These are phyloP conservation scores for Melampsora larici-populina DNA, from an alignment of 1,284 basidiomycete genomes.

Conservation along the genomic window DNA sequence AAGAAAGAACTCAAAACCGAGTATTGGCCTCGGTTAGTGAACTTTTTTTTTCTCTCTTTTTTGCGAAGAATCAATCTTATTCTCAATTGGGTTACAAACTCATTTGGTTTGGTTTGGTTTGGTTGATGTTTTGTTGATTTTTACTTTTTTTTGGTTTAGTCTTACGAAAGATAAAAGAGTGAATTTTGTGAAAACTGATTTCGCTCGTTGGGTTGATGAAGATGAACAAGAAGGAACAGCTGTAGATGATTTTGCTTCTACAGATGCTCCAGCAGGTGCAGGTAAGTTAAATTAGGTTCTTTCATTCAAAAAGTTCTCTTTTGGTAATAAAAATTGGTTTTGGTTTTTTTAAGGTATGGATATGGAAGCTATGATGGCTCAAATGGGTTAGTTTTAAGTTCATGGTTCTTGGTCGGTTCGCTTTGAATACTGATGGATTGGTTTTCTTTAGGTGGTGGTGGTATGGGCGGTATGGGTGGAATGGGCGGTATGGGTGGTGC, in stretches of 20 bases:
- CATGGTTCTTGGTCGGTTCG: not conserved
- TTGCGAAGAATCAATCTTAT: too few relatives aligned
- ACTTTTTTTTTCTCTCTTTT: too few relatives aligned
- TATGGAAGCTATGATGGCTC: constrained; percentile 37
- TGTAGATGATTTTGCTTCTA: constrained; percentile 36
- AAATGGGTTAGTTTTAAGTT: constrained; percentile 37
- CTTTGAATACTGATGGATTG: not conserved
- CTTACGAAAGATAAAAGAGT: constrained; percentile 41
- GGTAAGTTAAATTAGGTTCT: constrained; percentile 29
- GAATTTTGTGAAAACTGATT: constrained; percentile 42
- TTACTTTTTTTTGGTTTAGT: not conserved
- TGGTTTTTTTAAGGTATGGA: constrained; percentile 25
- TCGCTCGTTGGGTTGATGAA: constrained; percentile 40
- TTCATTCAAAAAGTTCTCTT: too few relatives aligned
- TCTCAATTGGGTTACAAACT: too few relatives aligned
- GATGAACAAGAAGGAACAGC: constrained; percentile 33
- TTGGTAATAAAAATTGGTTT: too few relatives aligned
- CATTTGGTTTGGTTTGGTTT: too few relatives aligned
- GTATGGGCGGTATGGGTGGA: constrained; percentile 13
- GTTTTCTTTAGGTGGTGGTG: not conserved
- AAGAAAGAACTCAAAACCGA: constrained; percentile 28
- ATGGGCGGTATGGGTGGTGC: constrained; percentile 36
- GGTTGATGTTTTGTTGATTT: not conserved
- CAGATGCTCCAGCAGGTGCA: constrained; percentile 26
- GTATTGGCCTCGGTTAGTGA: constrained; percentile 42